Conservation (phyloP, 1,284 basidiomycete species). For the Apiotrichum akiyoshidainum region DNA sequence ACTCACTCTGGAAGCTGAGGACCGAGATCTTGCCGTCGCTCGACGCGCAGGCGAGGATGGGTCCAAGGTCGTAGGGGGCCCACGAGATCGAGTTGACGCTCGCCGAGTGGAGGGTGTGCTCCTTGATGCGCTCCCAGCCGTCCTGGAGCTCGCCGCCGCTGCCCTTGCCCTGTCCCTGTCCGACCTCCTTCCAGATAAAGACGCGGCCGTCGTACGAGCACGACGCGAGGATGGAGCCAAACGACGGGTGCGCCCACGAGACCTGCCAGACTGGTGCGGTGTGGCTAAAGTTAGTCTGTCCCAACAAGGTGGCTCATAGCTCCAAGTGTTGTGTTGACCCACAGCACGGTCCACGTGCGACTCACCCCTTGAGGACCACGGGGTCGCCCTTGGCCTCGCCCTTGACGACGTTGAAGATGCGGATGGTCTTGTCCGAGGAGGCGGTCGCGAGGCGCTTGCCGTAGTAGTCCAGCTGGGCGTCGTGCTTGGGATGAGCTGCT, state of each 20-base stretch:
- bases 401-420: slow-evolving; percentile 91
- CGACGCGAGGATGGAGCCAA: slow-evolving; percentile 91
- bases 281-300: slow-evolving; percentile 61
- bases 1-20: slow-evolving; percentile 89
- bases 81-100: slow-evolving; percentile 95
- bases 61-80: slow-evolving; percentile 96
- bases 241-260: slow-evolving; percentile 98
- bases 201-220: slow-evolving; percentile 98
- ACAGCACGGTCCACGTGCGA: slow-evolving; percentile 7
- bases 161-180: slow-evolving; percentile 41
- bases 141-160: slow-evolving; percentile 52
- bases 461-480: slow-evolving; percentile 97
- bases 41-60: slow-evolving; percentile 95
- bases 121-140: slow-evolving; percentile 90
- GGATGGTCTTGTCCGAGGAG: slow-evolving; percentile 91
- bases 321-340: neutral
- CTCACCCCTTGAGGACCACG: slow-evolving; percentile 78
- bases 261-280: slow-evolving; percentile 98
- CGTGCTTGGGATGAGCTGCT: slow-evolving; percentile 64
- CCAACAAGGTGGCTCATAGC: too few relatives aligned
- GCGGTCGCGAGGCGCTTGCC: slow-evolving; percentile 94
- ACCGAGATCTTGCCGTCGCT: slow-evolving; percentile 97
- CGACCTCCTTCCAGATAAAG: slow-evolving; percentile 89
- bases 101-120: slow-evolving; percentile 89
- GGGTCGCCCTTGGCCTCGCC: slow-evolving; percentile 66